Evolutionary conservation across 225 moss, liverwort and hornwort genomes (phyloP).

Genomic region (Bryoerythrophyllum caledonicum): DNA sequence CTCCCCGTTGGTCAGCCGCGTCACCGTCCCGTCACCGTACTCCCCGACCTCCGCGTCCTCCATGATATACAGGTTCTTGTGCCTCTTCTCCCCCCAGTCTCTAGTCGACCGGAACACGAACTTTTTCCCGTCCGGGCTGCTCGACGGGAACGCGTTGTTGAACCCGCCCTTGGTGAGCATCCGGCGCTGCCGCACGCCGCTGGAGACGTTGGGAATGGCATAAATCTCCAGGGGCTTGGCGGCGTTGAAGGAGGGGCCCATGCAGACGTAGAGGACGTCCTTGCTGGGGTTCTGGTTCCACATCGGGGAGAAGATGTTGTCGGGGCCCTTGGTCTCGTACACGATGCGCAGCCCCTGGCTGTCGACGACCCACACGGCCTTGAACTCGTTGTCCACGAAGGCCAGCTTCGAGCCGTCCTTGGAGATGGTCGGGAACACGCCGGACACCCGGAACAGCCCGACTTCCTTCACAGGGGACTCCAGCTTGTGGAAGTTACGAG

Average conservation of each 20-base stretch:
- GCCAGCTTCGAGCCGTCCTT: constrained; percentile 13
- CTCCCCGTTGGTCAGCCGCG: constrained; percentile 12
- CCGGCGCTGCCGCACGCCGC: neutral
- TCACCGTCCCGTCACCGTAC: neutral
- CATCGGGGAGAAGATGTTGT: constrained; percentile 9
- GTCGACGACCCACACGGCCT: constrained; percentile 8
- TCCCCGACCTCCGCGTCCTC: neutral
- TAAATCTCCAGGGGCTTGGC: neutral
- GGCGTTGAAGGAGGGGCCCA: constrained; percentile 11
- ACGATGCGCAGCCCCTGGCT: neutral
- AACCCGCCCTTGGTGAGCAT: neutral
- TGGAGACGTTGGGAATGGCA: neutral
- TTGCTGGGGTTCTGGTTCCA: constrained; percentile 1
- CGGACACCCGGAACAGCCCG: constrained; percentile 12
- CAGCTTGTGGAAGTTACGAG: constrained; percentile 9
- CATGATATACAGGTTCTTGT: constrained; percentile 12
- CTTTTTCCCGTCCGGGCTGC: constrained; percentile 5
- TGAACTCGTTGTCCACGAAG: constrained; percentile 12
- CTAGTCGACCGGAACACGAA: constrained; percentile 9
- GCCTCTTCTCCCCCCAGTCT: neutral
- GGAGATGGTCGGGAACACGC: constrained; percentile 11
- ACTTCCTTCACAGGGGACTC: constrained; percentile 6
- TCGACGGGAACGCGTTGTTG: constrained; percentile 12
- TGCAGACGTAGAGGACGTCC: constrained; percentile 4
- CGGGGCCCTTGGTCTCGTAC: neutral